phyloP scores from a whole-genome alignment of 75 land plant genomes.

The Sequoiadendron giganteum region DNA sequence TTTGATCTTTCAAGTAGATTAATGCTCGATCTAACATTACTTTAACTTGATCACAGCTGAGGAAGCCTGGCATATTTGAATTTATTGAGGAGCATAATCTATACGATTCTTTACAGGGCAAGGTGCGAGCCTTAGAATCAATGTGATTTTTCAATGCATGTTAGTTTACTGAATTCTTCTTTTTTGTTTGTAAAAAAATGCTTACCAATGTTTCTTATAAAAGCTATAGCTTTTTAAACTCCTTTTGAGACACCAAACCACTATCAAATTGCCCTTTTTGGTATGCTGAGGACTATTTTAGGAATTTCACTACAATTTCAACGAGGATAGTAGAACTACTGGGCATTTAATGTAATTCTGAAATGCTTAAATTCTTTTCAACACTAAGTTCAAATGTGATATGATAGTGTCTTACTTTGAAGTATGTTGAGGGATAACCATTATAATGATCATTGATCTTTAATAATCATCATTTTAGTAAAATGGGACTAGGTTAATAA shows the following conservation, averaged over 20 bases:
- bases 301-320: not conserved
- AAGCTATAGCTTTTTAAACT: not conserved
- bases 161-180: not conserved
- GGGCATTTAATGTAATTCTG: not conserved
- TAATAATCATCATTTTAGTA: not conserved
- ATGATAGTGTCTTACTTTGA: not conserved
- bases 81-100: constrained; percentile 83
- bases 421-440: not conserved
- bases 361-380: not conserved
- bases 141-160: not conserved
- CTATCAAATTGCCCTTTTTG: not conserved
- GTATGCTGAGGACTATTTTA: not conserved
- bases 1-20: not conserved
- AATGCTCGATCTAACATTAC: not conserved
- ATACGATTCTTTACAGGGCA: constrained; percentile 73
- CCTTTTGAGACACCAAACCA: not conserved
- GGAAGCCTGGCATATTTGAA: constrained; percentile 83
- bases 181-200: not conserved
- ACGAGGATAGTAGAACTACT: not conserved
- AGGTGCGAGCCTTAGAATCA: constrained; percentile 44
- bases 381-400: not conserved
- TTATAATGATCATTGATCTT: not conserved
- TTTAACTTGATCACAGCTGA: constrained; percentile 47
- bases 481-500: not conserved
- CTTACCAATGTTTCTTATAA: not conserved